phyloP scores from a whole-genome alignment of 2,329 filamentous ascomycete genomes.

The Lachnellula occidentalis region DNA sequence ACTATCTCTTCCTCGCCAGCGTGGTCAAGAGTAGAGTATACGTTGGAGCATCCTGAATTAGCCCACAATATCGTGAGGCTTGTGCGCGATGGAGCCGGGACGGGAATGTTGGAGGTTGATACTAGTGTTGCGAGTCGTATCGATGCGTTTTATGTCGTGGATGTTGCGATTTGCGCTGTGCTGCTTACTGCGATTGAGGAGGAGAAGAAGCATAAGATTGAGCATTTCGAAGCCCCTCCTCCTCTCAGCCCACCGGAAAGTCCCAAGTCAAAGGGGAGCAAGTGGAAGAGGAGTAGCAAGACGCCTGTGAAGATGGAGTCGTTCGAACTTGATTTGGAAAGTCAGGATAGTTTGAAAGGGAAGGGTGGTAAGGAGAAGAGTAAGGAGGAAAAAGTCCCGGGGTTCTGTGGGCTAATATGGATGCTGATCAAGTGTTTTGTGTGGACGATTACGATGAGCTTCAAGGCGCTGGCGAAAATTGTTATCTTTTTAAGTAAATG shows the following conservation, averaged over 20 bases:
- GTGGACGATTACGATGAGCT: conserved; percentile 50
- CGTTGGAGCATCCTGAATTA: conserved; percentile 58
- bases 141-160: conserved; percentile 56
- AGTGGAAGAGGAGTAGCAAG: conserved; percentile 17
- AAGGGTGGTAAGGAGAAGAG: conserved; percentile 31
- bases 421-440: conserved; percentile 53
- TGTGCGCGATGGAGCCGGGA: conserved; percentile 54
- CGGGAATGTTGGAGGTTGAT: conserved; percentile 54
- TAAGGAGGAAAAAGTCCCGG: conserved; percentile 42
- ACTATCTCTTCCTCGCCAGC: conserved; percentile 52
- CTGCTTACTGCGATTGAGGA: conserved; percentile 54
- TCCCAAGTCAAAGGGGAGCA: conserved; percentile 4
- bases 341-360: conserved; percentile 40
- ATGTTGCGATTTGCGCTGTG: conserved; percentile 56
- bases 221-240: conserved; percentile 57
- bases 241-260: conserved; percentile 5
- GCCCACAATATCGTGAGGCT: conserved; percentile 56
- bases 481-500: conserved; percentile 48
- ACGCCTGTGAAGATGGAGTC: conserved; percentile 43
- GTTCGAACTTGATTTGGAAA: conserved; percentile 59
- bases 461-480: conserved; percentile 48
- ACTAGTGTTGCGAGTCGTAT: conserved; percentile 54
- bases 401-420: conserved; percentile 46
- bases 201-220: conserved; percentile 44
- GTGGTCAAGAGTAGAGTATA: conserved; percentile 58